Evolutionary conservation across 305 asterid genomes (phyloP), one percentile per base, ranked within the genome.

Genomic region (Fraxinus sp.): DNA sequence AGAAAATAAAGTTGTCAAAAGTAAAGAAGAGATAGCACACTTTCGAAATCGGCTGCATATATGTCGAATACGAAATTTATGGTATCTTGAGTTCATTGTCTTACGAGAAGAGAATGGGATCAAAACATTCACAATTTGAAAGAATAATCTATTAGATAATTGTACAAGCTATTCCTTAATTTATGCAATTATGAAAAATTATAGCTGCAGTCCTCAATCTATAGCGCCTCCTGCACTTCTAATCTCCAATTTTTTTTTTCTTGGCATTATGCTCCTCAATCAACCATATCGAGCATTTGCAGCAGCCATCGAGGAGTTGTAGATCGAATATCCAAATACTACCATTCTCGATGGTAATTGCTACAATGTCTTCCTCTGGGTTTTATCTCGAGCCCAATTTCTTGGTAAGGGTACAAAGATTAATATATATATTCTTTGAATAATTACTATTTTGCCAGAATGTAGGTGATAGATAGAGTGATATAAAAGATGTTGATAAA

Each of bases 391-490:
- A 9, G 85, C 87, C 3, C 39, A 0, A 49, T 11, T 22, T 46
- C 55, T 68, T 3, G 81, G 88, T 79, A 59, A 79, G 66, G 32
- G 30, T 1, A 8, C 74, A 66, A 66, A 26, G 14, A 7, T n/a
- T 64, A 64, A 18, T 64, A 39, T 39, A 2, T 7, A 11, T 8
- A 8, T 39, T 39, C 13, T 39, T 39, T 39, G 46, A 39, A 39
- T 39, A 39, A 39, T n/a, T 39, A 39, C 46, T 39, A 39, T 2
- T 8, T 39, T 39, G 46, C 3, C 46, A 39, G 46, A 39, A 37
- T 1, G 41, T 37, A 1, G 41, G 41, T 37, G 41, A 7, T 35
- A 3, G 4, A 5, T 35, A 35, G 30, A 28, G 30, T 0, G 7
- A 5, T 3, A 39, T 8, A 37, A 39, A 39, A 39, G 3, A 8